Conservation (phyloP, 257 asterid genomes). For the Solanum dulcamara region DNA sequence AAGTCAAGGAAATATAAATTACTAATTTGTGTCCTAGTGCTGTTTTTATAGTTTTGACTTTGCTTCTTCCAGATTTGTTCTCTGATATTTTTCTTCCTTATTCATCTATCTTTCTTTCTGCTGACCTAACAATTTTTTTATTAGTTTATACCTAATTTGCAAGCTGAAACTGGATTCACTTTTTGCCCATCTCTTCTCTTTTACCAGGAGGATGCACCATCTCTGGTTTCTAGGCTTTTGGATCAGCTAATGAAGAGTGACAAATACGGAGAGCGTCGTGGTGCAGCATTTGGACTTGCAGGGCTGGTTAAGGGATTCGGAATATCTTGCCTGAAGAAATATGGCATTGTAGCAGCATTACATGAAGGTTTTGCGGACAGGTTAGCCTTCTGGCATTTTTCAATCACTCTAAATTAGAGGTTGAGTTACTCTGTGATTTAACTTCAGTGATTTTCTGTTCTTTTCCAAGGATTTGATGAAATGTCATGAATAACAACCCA, state of each 20-base stretch:
- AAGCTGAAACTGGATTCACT: not conserved
- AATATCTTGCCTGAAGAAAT: slow-evolving; percentile 76
- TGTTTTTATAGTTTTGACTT: not conserved
- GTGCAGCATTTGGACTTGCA: slow-evolving; percentile 98
- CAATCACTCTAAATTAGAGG: not conserved
- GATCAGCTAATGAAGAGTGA: slow-evolving; percentile 87
- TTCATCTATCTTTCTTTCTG: not conserved
- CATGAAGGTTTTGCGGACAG: slow-evolving; percentile 79
- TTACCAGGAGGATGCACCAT: slow-evolving; percentile 75
- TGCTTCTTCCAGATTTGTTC: not conserved
- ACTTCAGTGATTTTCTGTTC: not conserved
- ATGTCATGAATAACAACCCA: not conserved
- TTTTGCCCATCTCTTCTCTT: not conserved
- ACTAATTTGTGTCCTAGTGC: not conserved
- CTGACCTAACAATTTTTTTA: not conserved
- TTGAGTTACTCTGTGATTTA: not conserved
- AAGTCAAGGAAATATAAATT: not conserved
- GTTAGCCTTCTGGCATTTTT: slow-evolving; percentile 21
- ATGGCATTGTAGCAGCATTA: slow-evolving; percentile 50
- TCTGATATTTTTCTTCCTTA: not conserved
- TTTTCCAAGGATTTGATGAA: not conserved
- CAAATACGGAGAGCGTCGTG: slow-evolving; percentile 98
- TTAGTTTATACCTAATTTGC: not conserved
- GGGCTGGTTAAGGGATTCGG: slow-evolving; percentile 91
- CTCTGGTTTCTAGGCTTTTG: slow-evolving; percentile 74